Conservation (phyloP, 495 filamentous ascomycete species). For the Aspergillus bridgeri region DNA sequence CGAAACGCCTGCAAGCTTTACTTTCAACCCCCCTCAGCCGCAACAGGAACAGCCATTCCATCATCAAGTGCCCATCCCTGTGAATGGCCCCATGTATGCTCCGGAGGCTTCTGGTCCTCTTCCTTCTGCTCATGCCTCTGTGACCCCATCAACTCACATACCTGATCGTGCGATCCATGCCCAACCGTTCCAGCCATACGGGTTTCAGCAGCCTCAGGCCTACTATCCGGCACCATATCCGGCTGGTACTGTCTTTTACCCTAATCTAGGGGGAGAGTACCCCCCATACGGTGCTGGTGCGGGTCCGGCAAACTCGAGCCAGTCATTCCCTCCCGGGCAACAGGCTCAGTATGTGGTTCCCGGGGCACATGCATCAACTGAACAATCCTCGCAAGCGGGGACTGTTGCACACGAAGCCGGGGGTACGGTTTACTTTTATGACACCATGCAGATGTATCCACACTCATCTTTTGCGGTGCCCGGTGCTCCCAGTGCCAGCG, state of each 20-base stretch:
- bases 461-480: conserved; percentile 48
- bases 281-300: conserved; percentile 43
- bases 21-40: conserved; percentile 68
- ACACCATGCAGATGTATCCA: conserved; percentile 63
- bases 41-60: conserved; percentile 82
- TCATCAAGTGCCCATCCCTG: conserved; percentile 77
- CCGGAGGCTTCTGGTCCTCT: conserved; percentile 62
- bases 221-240: conserved; percentile 62
- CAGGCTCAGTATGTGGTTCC: conserved; percentile 47
- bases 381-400: conserved; percentile 53
- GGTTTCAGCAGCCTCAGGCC: conserved; percentile 51
- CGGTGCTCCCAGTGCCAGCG: conserved; percentile 46
- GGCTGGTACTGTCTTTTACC: conserved; percentile 54
- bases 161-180: conserved; percentile 93
- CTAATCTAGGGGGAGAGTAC: conserved; percentile 37
- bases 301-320: conserved; percentile 49
- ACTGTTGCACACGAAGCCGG: conserved; percentile 89
- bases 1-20: conserved; percentile 73
- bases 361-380: conserved; percentile 33
- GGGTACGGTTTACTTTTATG: conserved; percentile 94
- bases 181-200: conserved; percentile 81
- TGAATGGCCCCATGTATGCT: conserved; percentile 53
- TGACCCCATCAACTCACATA: conserved; percentile 91
- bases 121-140: conserved; percentile 73
- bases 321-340: conserved; percentile 51